Conservation (phyloP, 2,329 filamentous ascomycete species). For the Ophiocordyceps camponoti-rufipedis region DNA sequence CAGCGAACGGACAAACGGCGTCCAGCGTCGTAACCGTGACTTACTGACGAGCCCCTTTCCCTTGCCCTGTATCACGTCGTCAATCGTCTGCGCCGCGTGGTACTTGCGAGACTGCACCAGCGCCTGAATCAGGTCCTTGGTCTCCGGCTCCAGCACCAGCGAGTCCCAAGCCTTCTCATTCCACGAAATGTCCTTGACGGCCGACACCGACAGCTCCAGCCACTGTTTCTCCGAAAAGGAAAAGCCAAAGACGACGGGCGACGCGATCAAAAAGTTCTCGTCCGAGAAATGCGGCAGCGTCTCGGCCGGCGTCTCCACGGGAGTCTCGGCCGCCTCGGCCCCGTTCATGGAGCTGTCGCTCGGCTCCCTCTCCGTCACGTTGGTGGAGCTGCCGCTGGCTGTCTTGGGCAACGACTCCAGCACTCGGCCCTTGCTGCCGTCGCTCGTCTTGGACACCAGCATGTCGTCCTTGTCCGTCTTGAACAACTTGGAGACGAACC, state of each 20-base stretch:
- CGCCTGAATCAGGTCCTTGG: constrained; percentile 49
- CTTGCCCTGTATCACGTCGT: constrained; percentile 69
- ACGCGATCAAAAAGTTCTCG: constrained; percentile 70
- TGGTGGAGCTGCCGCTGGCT: neutral
- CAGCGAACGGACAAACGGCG: neutral
- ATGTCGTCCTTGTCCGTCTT: constrained; percentile 23
- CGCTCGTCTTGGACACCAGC: constrained; percentile 12
- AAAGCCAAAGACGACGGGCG: constrained; percentile 72
- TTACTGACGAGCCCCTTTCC: constrained; percentile 62
- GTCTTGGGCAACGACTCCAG: constrained; percentile 30
- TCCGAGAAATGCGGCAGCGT: constrained; percentile 17
- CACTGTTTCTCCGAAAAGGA: constrained; percentile 78
- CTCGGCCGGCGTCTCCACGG: constrained; percentile 4
- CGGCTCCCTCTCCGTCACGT: constrained; percentile 1
- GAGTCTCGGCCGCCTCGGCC: constrained; percentile 1
- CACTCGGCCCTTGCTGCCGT: constrained; percentile 22
- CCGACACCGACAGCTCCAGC: constrained; percentile 72
- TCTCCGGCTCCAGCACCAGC: constrained; percentile 48
- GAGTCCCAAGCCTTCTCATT: constrained; percentile 70
- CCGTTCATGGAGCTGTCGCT: neutral
- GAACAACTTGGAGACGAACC: constrained; percentile 33
- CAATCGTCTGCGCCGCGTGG: constrained; percentile 62
- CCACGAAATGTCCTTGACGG: constrained; percentile 67
- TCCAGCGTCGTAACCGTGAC: constrained; percentile 7
- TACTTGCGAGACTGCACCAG: constrained; percentile 74